Percentiles rank a stretch among this genome's conserved stretches.
These are phyloP conservation scores for Paramecium primaurelia DNA, from an alignment of 73 alveolate genomes.

Conservation along the genomic window DNA sequence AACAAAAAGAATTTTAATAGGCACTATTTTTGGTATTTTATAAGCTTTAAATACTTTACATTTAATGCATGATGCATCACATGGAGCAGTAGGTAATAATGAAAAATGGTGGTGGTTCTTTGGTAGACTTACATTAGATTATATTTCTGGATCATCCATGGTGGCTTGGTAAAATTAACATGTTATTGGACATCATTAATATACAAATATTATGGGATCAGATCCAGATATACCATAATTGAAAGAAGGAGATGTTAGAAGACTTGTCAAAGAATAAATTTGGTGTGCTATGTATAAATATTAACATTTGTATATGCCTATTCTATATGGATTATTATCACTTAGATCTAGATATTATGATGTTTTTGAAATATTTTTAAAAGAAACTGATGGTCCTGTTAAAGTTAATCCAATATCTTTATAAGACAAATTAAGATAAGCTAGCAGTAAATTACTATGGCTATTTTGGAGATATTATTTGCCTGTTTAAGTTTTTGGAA, in stretches of 20 bases:
- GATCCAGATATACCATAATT: constrained; percentile 39
- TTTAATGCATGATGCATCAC: constrained; percentile 53
- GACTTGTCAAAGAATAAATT: background rate
- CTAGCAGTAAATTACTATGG: constrained; percentile 34
- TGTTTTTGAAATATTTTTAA: constrained; percentile 23
- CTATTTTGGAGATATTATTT: constrained; percentile 35
- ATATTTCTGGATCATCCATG: constrained; percentile 45
- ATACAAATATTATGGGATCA: constrained; percentile 44
- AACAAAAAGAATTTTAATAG: background rate
- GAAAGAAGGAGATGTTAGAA: constrained; percentile 37
- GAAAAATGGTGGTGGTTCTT: constrained; percentile 49
- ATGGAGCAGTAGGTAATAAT: constrained; percentile 42
- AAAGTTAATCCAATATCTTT: constrained; percentile 19
- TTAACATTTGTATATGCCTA: constrained; percentile 17
- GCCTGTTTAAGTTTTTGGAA: background rate
- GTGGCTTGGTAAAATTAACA: constrained; percentile 33
- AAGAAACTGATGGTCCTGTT: constrained; percentile 47
- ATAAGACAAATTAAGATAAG: constrained; percentile 37
- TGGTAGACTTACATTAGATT: constrained; percentile 44
- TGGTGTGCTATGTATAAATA: constrained; percentile 19
- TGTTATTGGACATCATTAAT: constrained; percentile 29
- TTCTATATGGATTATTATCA: constrained; percentile 1
- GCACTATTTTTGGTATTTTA: background rate
- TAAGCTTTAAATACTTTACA: constrained; percentile 35
- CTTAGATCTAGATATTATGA: constrained; percentile 37